Evolutionary conservation across 306 rosid species (phyloP).

Genomic region (Lotus japonicus): DNA sequence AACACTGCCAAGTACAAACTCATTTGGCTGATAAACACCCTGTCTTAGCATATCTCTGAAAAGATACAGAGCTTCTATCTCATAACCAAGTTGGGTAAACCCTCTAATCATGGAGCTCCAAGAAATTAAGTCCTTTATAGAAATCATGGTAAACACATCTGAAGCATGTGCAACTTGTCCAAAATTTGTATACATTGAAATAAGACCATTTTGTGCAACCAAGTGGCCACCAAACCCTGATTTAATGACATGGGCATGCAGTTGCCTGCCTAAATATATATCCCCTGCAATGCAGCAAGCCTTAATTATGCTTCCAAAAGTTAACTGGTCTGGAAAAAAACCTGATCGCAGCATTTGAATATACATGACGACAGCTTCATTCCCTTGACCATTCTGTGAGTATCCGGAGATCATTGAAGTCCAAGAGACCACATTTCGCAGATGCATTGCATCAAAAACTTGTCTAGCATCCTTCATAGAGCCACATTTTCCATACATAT

Average conservation of each 20-base stretch:
- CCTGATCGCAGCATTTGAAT: constrained; percentile 52
- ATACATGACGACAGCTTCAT: constrained; percentile 50
- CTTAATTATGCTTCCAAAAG: constrained; percentile 64
- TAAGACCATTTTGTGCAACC: constrained; percentile 69
- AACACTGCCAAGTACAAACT: constrained; percentile 60
- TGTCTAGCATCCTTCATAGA: constrained; percentile 58
- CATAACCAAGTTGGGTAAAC: constrained; percentile 59
- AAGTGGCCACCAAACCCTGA: constrained; percentile 41
- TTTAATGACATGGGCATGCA: constrained; percentile 60
- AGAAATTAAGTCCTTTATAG: constrained; percentile 60
- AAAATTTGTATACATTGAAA: constrained; percentile 63
- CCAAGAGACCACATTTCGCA: constrained; percentile 66
- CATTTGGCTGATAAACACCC: constrained; percentile 53
- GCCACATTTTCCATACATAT: constrained; percentile 76
- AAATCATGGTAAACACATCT: constrained; percentile 42
- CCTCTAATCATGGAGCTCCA: constrained; percentile 79
- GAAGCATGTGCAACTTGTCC: constrained; percentile 47
- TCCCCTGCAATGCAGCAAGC: constrained; percentile 50
- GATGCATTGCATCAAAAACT: constrained; percentile 58
- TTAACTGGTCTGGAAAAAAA: constrained; percentile 53
- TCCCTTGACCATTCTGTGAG: constrained; percentile 45
- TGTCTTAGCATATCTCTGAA: constrained; percentile 57
- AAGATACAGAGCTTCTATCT: constrained; percentile 50
- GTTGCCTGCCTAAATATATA: constrained; percentile 45
- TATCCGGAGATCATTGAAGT: constrained; percentile 69